These are phyloP conservation scores for Stachybotrys elegans DNA, from an alignment of 2,329 filamentous ascomycete species.

Conservation along the genomic window DNA sequence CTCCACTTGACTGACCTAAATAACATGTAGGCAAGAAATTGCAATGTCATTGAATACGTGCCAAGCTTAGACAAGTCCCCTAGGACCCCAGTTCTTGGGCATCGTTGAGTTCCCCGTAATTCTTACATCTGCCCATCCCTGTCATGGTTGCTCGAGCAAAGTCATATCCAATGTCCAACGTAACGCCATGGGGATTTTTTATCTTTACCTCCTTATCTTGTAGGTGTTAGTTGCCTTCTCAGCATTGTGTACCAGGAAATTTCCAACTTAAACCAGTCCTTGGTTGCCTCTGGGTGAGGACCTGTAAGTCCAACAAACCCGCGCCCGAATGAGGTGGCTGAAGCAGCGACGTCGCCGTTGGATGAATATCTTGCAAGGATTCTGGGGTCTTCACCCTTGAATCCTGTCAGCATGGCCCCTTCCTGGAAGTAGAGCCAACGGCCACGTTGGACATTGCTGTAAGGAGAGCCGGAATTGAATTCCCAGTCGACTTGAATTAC, in stretches of 20 bases:
- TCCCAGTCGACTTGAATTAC: constrained; percentile 19
- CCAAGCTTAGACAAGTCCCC: too few species aligned
- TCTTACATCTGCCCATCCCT: neutral
- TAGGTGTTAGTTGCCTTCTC: constrained; percentile 5
- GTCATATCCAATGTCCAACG: constrained; percentile 15
- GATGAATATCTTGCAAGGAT: constrained; percentile 16
- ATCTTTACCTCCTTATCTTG: constrained; percentile 4
- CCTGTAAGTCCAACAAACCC: constrained; percentile 19
- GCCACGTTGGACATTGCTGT: constrained; percentile 8
- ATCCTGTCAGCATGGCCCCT: constrained; percentile 14
- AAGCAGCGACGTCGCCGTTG: constrained; percentile 16
- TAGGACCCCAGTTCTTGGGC: too few species aligned
- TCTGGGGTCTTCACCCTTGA: constrained; percentile 4
- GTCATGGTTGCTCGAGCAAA: constrained; percentile 13
- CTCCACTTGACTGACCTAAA: too few species aligned
- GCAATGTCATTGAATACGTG: too few species aligned
- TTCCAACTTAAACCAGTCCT: constrained; percentile 17
- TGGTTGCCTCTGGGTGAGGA: constrained; percentile 18
- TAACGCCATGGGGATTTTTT: constrained; percentile 15
- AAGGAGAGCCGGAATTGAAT: constrained; percentile 7
- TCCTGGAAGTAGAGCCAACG: constrained; percentile 22
- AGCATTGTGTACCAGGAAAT: neutral
- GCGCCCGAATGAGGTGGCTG: constrained; percentile 14
- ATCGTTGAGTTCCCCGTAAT: too few species aligned
- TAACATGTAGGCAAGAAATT: too few species aligned